Evolutionary conservation across 257 asterid species (phyloP), one percentile per base, ranked within the genome.

Genomic region (Fraxinus anomala): DNA sequence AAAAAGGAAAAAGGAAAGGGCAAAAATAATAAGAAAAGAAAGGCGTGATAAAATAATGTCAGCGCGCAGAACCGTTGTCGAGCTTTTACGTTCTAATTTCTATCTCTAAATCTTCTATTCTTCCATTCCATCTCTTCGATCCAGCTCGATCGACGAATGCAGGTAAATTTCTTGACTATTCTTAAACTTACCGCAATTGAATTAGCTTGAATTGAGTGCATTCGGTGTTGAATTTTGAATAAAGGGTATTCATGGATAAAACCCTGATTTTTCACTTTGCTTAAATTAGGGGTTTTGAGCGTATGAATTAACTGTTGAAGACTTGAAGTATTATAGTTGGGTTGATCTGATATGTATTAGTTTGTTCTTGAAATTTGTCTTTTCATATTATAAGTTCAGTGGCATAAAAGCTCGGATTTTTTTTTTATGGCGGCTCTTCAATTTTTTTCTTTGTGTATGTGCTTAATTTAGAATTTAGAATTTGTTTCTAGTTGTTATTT

Each of bases 111-210:
- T 61, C 68, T 36, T 33, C 47, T 28, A 16, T 78, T 81, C 80
- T 82, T 79, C 67, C 49, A 79, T 23, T 81, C 79, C 71, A 80
- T 82, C 81, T 82, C 81, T 76, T 85, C 83, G 90, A 81, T 88
- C 87, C 86, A 68, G 74, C 77, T 72, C 80, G 87, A 83, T 86
- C 86, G 80, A 77, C 75, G 90, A 88, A 86, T 86, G 89, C 87
- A 72, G 92, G 91, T 86, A 49, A 77, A 73, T 39, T 73, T 51
- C 24, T 80, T 16, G 59, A 19, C 74, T 70, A 72, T 59, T 77
- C 63, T 42, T 14, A 16, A 33, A 69, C 79, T 81, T 76, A 31
- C 31, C 79, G 69, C 28, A 40, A 47, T 82, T 68, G 67, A 77
- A 63, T 87, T 84, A 73, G 72, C 39, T 54, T 8, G 24, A 30